Evolutionary conservation across 306 rosid genomes (phyloP).

Genomic region (Dryas drummondii): DNA sequence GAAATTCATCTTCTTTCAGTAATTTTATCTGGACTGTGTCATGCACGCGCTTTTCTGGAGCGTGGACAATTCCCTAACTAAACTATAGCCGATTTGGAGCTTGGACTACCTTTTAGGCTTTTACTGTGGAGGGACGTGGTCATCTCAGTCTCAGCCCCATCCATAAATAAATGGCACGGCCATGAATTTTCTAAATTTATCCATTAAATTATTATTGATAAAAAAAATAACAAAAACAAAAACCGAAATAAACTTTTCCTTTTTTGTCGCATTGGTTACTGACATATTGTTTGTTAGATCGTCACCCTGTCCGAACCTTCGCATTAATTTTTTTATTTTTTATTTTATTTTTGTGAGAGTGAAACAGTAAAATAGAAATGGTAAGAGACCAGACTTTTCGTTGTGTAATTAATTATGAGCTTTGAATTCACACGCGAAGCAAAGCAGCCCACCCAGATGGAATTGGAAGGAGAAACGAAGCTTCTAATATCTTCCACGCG

Average conservation of each 20-base stretch:
- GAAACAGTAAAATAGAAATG: constrained; percentile 1
- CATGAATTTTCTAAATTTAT: not conserved
- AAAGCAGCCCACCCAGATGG: constrained; percentile 7
- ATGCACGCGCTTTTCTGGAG: constrained; percentile 1
- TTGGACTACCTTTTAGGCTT: not conserved
- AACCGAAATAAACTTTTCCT: not conserved
- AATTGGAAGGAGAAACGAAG: constrained; percentile 6
- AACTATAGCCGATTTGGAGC: not conserved
- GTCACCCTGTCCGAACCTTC: constrained; percentile 4
- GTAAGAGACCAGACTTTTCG: not conserved
- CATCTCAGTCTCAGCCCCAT: not conserved
- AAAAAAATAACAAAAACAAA: not conserved
- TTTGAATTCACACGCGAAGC: constrained; percentile 17
- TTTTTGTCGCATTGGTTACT: constrained; percentile 3
- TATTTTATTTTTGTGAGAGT: not conserved
- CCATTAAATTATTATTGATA: not conserved
- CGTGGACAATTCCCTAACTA: not conserved
- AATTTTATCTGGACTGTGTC: not conserved
- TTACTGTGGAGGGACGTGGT: constrained; percentile 1
- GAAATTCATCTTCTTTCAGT: not conserved
- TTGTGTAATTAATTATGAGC: not conserved
- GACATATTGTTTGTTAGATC: not conserved
- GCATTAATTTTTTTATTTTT: constrained; percentile 12
- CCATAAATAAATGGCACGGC: not conserved
- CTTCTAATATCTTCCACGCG: constrained; percentile 22